Base-by-base conservation (phyloP, 2,329 filamentous ascomycete species). In the Neopestalotiopsis rosae region DNA sequence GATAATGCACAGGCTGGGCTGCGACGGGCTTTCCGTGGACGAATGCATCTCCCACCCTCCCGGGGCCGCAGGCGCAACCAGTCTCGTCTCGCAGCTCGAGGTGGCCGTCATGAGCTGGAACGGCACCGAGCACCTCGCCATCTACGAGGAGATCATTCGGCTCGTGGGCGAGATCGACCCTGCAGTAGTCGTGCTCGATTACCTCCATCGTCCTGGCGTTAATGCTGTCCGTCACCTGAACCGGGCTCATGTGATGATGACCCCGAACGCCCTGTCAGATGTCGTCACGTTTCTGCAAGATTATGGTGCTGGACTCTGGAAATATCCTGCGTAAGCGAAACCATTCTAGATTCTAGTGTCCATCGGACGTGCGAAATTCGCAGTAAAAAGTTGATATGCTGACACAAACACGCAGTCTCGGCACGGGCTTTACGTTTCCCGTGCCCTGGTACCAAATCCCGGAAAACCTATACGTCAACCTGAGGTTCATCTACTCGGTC, bases 401-500 rank as follows among this genome's bases (percentile, higher is more conserved):
- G 24, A 38, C 57, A 28, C 17, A 20, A 52, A 1, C 6, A 28
- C 17, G 20, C 17, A 72, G 71, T 14, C 20, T 71, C 14, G 69
- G 67, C n/a, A 70, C 71, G 4, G 74, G 71, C n/a, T 70, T 72
- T 30, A 28, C 67, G 9, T 75, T 70, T 40, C 73, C 74, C 9
- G 67, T 75, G 7, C 73, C 74, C 0, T 75, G 71, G 73, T 42
- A 24, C 2, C 20, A 71, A 1, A 70, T 74, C 7, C 74, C 73
- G 5, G 62, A 68, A 40, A 75, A 75, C 64, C 61, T 72, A 14
- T 72, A 66, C 34, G 57, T 71, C 5, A 62, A 28, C 17, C 3
- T 68, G 12, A 67, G 69, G 9, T 30, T 72, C 30, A 61, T 70
- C 14, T 68, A 63, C 17, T n/a, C 34, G 6, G 20, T 70, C 30